Percentiles rank a stretch among this genome's conserved stretches.
Conservation (phyloP, 345 rosid genomes). For the Litchi chinensis region DNA sequence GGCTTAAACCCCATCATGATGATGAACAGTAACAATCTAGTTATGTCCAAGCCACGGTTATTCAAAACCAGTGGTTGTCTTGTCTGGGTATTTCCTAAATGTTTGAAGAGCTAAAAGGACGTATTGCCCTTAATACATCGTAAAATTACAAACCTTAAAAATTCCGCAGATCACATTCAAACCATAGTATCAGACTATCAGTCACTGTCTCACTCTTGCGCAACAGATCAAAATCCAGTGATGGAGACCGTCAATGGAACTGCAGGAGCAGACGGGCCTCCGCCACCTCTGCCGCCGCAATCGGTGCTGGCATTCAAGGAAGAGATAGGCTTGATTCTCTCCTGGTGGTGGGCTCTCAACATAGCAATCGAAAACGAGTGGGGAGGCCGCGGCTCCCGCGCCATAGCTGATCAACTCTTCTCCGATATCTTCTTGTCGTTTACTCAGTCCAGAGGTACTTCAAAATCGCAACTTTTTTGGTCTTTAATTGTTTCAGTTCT, state of each 20-base stretch:
- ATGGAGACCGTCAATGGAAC: background rate
- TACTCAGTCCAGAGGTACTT: constrained; percentile 52
- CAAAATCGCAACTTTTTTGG: background rate
- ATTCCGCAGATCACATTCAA: too few species aligned
- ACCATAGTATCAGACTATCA: too few species aligned
- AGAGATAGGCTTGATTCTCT: constrained; percentile 59
- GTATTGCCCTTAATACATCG: too few species aligned
- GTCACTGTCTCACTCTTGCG: background rate
- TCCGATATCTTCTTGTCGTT: constrained; percentile 54
- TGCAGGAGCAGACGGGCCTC: background rate
- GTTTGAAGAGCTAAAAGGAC: too few species aligned
- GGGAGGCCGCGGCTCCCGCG: constrained; percentile 72
- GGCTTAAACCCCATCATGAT: too few species aligned
- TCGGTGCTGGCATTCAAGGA: constrained; percentile 45
- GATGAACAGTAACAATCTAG: too few species aligned
- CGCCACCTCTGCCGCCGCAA: constrained; percentile 31
- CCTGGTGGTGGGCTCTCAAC: constrained; percentile 85
- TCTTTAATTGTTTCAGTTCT: too few species aligned
- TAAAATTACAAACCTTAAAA: too few species aligned
- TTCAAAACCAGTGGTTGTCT: too few species aligned
- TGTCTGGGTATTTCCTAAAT: too few species aligned
- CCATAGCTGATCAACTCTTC: constrained; percentile 51
- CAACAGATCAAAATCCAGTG: background rate
- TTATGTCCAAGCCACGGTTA: too few species aligned
- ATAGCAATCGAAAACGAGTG: constrained; percentile 87